Evolutionary conservation across 2,329 filamentous ascomycete genomes (phyloP).

Genomic region (Pseudocercospora cruenta): DNA sequence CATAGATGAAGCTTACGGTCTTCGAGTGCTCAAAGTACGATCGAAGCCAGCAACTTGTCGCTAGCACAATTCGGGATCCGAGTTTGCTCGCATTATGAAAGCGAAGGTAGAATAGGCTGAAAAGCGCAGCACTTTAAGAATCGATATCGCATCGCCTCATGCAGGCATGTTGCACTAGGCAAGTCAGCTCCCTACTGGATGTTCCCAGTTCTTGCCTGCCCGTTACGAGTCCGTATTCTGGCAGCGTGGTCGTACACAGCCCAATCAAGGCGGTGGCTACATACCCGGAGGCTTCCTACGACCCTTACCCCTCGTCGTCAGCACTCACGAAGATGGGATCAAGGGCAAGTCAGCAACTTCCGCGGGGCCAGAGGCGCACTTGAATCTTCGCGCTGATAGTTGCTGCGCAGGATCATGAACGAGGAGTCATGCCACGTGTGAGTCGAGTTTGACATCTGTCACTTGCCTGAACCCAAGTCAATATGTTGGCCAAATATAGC

Average conservation of each 20-base stretch:
- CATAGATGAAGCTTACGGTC: too few relatives aligned
- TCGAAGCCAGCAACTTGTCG: too few relatives aligned
- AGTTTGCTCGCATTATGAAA: too few relatives aligned
- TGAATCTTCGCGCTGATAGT: too few relatives aligned
- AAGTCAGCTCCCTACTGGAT: background rate
- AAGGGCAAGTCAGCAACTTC: too few relatives aligned
- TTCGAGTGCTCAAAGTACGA: too few relatives aligned
- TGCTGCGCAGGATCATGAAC: too few relatives aligned
- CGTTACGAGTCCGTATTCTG: background rate
- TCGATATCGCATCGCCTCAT: background rate
- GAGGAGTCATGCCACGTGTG: too few relatives aligned
- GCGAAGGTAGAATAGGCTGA: background rate
- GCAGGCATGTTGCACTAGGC: background rate
- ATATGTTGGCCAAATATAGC: slow-evolving; percentile 1
- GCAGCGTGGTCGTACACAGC: background rate
- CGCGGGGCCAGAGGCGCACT: too few relatives aligned
- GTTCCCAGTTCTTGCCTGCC: background rate
- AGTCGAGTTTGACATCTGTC: too few relatives aligned
- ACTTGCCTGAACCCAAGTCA: background rate
- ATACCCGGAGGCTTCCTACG: background rate
- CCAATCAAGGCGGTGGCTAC: background rate
- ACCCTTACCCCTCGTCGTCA: background rate
- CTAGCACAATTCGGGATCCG: too few relatives aligned
- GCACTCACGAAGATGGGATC: too few relatives aligned
- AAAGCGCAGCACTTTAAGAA: background rate